Evolutionary conservation across 2,329 filamentous ascomycete genomes (phyloP).

Genomic region (Lachnum nothofagi): DNA sequence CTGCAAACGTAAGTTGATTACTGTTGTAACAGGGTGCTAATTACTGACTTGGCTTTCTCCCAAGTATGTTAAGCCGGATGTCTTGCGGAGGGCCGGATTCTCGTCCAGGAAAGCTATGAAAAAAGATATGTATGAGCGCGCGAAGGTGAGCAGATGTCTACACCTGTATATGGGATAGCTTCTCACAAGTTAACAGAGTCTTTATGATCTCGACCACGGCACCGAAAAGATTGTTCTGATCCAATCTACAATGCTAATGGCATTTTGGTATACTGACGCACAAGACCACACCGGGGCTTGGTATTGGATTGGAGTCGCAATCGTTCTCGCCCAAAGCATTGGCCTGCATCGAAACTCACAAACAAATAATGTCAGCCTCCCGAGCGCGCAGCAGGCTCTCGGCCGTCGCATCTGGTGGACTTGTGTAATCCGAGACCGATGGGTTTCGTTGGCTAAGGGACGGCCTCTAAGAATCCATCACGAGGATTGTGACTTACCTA

Average conservation of each 20-base stretch:
- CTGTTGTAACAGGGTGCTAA: neutral
- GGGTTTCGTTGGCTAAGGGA: conserved; percentile 37
- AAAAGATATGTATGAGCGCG: conserved; percentile 34
- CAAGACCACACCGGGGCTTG: conserved; percentile 40
- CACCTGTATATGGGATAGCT: neutral
- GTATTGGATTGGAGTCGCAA: conserved; percentile 44
- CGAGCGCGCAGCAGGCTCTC: conserved; percentile 21
- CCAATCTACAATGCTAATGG: conserved; percentile 39
- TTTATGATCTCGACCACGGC: conserved; percentile 35
- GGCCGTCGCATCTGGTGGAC: conserved; percentile 40
- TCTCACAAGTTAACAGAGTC: conserved; percentile 12
- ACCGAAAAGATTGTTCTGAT: conserved; percentile 38
- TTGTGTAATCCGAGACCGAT: conserved; percentile 38
- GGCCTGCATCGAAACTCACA: conserved; percentile 35
- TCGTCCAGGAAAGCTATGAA: conserved; percentile 35
- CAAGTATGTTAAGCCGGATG: conserved; percentile 13
- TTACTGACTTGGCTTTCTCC: neutral
- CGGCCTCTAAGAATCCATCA: conserved; percentile 38
- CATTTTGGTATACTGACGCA: conserved; percentile 39
- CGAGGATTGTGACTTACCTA: conserved; percentile 35
- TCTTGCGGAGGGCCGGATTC: conserved; percentile 18
- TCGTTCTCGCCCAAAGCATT: conserved; percentile 39
- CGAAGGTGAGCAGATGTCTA: conserved; percentile 28
- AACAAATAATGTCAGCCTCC: conserved; percentile 5
- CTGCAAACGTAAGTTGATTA: conserved; percentile 30